phyloP scores from a whole-genome alignment of 495 filamentous ascomycete species.

The Hypoxylon fragiforme region DNA sequence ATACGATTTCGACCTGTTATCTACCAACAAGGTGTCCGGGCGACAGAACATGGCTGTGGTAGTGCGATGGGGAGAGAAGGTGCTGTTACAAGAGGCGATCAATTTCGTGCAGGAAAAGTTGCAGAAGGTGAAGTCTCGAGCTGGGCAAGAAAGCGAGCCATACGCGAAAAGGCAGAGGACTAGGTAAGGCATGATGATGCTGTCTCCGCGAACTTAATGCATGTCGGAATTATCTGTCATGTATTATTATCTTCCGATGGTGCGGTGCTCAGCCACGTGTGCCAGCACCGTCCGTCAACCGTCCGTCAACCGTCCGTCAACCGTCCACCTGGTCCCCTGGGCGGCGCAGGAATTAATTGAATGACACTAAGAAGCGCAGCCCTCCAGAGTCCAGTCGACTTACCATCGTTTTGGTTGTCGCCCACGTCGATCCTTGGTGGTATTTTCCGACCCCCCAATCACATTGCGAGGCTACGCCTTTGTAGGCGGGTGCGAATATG shows the following conservation, averaged over 20 bases:
- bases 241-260: conserved; percentile 8
- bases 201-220: conserved; percentile 2
- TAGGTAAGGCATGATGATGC: conserved; percentile 24
- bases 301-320: too few relatives aligned
- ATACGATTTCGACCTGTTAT: conserved; percentile 63
- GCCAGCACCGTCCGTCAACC: not conserved
- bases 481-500: conserved; percentile 7
- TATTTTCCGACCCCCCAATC: conserved; percentile 19
- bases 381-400: too few relatives aligned
- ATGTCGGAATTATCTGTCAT: conserved; percentile 1
- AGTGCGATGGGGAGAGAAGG: conserved; percentile 81
- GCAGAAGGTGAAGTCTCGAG: conserved; percentile 37
- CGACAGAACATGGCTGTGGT: conserved; percentile 69
- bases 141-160: conserved; percentile 40
- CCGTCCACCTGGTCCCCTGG: conserved; percentile 6
- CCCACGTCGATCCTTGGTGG: conserved; percentile 8
- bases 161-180: conserved; percentile 46
- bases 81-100: conserved; percentile 58
- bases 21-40: conserved; percentile 31
- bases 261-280: conserved; percentile 13
- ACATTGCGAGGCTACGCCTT: not conserved
- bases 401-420: not conserved
- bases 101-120: conserved; percentile 40
- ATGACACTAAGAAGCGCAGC: not conserved
- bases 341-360: conserved; percentile 3